Conservation (phyloP, 192 early-diverging fungal genomes). For the Spinellus fusiger region DNA sequence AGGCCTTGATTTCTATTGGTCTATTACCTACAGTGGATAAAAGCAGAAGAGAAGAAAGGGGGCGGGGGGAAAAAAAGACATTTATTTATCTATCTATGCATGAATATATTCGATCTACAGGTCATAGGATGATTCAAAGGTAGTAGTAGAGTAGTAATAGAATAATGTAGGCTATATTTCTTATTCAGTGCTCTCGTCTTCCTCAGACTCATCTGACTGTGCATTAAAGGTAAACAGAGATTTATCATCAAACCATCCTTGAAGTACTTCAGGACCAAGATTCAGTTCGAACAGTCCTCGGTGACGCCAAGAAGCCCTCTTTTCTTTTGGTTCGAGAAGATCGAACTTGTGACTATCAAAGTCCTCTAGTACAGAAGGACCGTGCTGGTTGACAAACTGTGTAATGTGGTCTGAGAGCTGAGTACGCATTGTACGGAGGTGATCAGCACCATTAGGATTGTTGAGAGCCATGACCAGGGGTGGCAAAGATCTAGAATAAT, state of each 20-base stretch:
- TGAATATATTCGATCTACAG: no score
- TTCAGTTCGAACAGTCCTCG: not conserved
- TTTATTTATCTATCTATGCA: no score
- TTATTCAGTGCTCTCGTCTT: not conserved
- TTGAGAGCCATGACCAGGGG: constrained; percentile 75
- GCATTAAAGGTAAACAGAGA: constrained; percentile 11
- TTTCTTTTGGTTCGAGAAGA: constrained; percentile 5
- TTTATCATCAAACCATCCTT: constrained; percentile 15
- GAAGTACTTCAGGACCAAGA: not conserved
- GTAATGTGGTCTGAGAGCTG: constrained; percentile 71
- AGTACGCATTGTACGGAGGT: constrained; percentile 62
- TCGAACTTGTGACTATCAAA: constrained; percentile 40
- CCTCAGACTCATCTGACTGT: not conserved
- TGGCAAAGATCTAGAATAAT: constrained; percentile 53
- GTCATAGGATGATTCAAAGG: no score
- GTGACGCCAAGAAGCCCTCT: constrained; percentile 3
- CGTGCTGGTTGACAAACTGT: constrained; percentile 74
- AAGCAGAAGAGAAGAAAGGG: no score
- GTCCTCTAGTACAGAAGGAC: constrained; percentile 62
- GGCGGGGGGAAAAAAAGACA: no score
- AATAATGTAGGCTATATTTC: not conserved
- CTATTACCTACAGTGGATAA: no score
- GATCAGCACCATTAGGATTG: constrained; percentile 34
- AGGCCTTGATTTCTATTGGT: no score
- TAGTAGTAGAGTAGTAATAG: no score